Conservation (phyloP, 2,329 filamentous ascomycete species). For the Arthrobotrys pseudoclavata region DNA sequence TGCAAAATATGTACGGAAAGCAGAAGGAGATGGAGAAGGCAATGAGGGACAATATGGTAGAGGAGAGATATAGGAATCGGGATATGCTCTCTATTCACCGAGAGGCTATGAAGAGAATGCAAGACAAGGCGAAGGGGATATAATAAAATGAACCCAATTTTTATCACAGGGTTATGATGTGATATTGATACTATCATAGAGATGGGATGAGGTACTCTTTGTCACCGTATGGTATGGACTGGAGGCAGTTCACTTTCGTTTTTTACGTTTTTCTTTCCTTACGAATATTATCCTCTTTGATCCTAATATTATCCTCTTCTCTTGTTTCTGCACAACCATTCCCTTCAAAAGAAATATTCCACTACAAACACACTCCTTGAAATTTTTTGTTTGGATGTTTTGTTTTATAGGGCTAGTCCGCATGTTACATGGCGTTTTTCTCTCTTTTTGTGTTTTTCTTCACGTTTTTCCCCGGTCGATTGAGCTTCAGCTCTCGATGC, state of each 20-base stretch:
- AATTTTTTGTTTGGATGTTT: slow-evolving; percentile 25
- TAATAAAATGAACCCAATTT: slow-evolving; percentile 21
- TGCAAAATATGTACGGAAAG: slow-evolving; percentile 70
- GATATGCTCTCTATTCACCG: slow-evolving; percentile 82
- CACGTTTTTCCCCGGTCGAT: slow-evolving; percentile 14
- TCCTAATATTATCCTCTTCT: slow-evolving; percentile 25
- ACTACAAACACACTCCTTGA: slow-evolving; percentile 9
- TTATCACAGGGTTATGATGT: slow-evolving; percentile 2
- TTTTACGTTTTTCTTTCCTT: slow-evolving; percentile 21
- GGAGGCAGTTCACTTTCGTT: slow-evolving; percentile 26
- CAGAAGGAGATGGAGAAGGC: slow-evolving; percentile 73
- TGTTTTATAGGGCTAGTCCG: slow-evolving; percentile 43
- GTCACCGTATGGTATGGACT: slow-evolving; percentile 45
- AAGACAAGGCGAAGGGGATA: slow-evolving; percentile 71
- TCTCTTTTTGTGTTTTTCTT: slow-evolving; percentile 23
- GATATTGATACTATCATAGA: slow-evolving; percentile 31
- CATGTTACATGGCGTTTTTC: slow-evolving; percentile 54
- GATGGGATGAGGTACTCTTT: slow-evolving; percentile 30
- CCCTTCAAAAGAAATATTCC: slow-evolving; percentile 33
- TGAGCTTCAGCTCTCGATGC: slow-evolving; percentile 25
- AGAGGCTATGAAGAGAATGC: slow-evolving; percentile 84
- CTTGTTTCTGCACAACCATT: slow-evolving; percentile 3
- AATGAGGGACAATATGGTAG: slow-evolving; percentile 75
- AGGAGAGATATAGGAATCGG: slow-evolving; percentile 81
- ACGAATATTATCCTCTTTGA: slow-evolving; percentile 43